These are phyloP conservation scores for Flaveria trinervia DNA, from an alignment of 129 eudicot genomes.

Conservation along the genomic window DNA sequence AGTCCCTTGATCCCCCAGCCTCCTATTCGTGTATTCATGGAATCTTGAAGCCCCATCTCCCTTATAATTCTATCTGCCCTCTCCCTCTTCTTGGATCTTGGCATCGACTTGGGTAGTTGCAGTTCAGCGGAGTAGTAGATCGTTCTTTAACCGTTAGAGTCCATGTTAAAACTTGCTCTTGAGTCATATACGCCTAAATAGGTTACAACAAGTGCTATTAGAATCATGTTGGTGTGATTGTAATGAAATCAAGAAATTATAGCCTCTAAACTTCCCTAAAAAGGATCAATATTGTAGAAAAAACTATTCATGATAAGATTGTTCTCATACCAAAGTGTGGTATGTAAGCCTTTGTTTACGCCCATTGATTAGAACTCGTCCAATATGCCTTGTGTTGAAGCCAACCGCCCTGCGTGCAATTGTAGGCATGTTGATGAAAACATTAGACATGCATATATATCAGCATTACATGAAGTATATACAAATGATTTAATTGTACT, in stretches of 20 bases:
- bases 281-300: neutral
- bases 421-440: neutral
- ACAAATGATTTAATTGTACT: too few relatives aligned
- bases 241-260: neutral
- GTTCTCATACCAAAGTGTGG: slow-evolving; percentile 62
- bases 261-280: neutral
- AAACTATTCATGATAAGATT: neutral
- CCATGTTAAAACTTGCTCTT: slow-evolving; percentile 57
- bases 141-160: slow-evolving; percentile 70
- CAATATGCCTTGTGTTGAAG: slow-evolving; percentile 50
- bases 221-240: neutral
- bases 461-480: neutral
- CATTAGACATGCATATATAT: neutral
- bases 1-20: slow-evolving; percentile 69
- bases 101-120: slow-evolving; percentile 63
- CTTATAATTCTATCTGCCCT: slow-evolving; percentile 66
- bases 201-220: neutral
- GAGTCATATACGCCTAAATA: slow-evolving; percentile 76
- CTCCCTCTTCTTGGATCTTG: slow-evolving; percentile 53
- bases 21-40: slow-evolving; percentile 66
- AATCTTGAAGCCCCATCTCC: slow-evolving; percentile 83
- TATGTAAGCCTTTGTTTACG: slow-evolving; percentile 55
- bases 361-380: slow-evolving; percentile 62
- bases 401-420: slow-evolving; percentile 49
- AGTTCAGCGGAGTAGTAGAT: slow-evolving; percentile 78